These are phyloP conservation scores for Blastobotrys proliferans DNA, from an alignment of 1,139 yeast species.

Conservation along the genomic window DNA sequence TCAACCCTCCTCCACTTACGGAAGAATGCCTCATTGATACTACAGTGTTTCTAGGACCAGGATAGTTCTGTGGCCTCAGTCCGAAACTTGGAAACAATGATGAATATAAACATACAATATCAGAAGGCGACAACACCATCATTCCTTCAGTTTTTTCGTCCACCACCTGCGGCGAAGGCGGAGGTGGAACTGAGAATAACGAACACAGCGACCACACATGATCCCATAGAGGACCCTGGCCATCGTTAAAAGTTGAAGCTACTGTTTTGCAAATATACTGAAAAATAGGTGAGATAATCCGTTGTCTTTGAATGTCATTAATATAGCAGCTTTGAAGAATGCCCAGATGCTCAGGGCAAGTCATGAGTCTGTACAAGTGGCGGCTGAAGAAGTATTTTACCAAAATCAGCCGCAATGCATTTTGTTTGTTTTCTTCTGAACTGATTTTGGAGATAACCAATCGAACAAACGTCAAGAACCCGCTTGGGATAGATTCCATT, in stretches of 20 bases:
- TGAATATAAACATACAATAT: slow-evolving; percentile 30
- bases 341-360: slow-evolving; percentile 28
- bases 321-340: slow-evolving; percentile 25
- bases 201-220: slow-evolving; percentile 18
- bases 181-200: slow-evolving; percentile 15
- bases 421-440: slow-evolving; percentile 15
- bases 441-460: slow-evolving; percentile 23
- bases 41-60: slow-evolving; percentile 1
- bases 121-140: slow-evolving; percentile 33
- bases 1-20: background rate
- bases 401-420: slow-evolving; percentile 22
- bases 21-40: slow-evolving; percentile 1
- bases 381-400: slow-evolving; percentile 26
- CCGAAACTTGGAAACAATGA: slow-evolving; percentile 28
- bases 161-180: slow-evolving; percentile 11
- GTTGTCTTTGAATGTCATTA: slow-evolving; percentile 27
- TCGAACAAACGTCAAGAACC: slow-evolving; percentile 23
- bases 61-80: too few species aligned
- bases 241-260: slow-evolving; percentile 15
- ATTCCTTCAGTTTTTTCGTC: slow-evolving; percentile 24
- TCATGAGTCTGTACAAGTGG: slow-evolving; percentile 22
- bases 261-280: slow-evolving; percentile 17
- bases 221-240: slow-evolving; percentile 13
- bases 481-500: slow-evolving; percentile 25
- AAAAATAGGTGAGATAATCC: slow-evolving; percentile 23